phyloP scores from a whole-genome alignment of 768 basidiomycete species.

The Macrolepiota fuliginosa region DNA sequence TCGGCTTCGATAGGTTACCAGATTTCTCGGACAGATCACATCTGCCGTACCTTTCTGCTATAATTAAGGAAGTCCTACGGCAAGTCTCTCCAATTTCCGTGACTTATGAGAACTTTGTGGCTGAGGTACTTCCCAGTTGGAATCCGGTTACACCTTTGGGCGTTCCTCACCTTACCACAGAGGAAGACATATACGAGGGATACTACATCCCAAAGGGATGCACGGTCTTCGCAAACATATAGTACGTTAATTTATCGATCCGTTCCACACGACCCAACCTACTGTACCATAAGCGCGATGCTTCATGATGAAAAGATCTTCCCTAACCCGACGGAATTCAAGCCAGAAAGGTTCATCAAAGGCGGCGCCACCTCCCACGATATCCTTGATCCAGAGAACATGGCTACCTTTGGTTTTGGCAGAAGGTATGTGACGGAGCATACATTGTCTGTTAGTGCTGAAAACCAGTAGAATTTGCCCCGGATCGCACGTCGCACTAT shows the following conservation, averaged over 20 bases:
- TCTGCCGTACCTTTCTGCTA: constrained; percentile 21
- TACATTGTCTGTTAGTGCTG: neutral
- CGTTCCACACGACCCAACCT: neutral
- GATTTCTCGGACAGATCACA: constrained; percentile 18
- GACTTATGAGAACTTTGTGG: neutral
- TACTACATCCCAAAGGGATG: too few relatives aligned
- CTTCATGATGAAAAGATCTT: constrained; percentile 13
- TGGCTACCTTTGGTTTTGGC: too few relatives aligned
- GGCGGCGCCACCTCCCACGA: constrained; percentile 18
- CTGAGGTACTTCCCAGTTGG: neutral
- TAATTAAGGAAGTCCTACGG: constrained; percentile 21
- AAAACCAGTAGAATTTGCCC: constrained; percentile 7
- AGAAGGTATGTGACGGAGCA: too few relatives aligned
- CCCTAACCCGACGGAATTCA: constrained; percentile 12
- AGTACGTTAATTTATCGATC: neutral
- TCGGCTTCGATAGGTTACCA: neutral
- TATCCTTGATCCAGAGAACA: constrained; percentile 21
- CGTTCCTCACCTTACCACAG: neutral
- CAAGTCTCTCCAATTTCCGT: neutral
- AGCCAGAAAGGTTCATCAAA: too few relatives aligned
- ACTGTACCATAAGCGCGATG: constrained; percentile 5
- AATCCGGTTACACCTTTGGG: constrained; percentile 7
- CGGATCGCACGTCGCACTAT: constrained; percentile 4
- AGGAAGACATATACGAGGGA: constrained; percentile 14
- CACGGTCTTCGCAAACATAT: constrained; percentile 3